Evolutionary conservation across 352 stramenopile species (phyloP), one percentile per base, ranked within the genome.

Genomic region (Phytophthora agathidicida): DNA sequence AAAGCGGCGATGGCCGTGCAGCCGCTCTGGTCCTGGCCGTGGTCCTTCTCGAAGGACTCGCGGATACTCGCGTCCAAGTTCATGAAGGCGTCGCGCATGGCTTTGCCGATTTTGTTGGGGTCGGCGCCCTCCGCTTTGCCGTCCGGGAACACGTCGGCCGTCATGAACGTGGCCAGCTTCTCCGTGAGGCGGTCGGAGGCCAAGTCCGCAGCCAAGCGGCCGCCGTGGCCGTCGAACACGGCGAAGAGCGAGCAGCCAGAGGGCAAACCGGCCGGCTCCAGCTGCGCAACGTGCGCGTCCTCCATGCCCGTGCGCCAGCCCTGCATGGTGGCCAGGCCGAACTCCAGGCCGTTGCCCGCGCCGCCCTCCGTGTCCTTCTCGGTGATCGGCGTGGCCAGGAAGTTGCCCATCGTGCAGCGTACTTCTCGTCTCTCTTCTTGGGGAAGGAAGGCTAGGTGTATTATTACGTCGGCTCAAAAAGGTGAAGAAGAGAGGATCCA

Each of bases 291-390:
- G 63, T 95, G 80, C 62, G 83, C 71, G 65, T 93, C 84, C 65
- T 94, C 86, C 82, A 95, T 93, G 51, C 68, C 86, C 30, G 75
- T 86, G 55, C 86, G 83, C 83, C 86, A 93, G 24, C 83, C 86
- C 47, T 95, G 86, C 82, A 95, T 95, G 44, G 73, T 69, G 23
- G 82, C 84, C 55, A 93, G 48, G 19, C 76, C 85, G 50, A 72
- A 94, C 46, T 57, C 41, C 14, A 96, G 68, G 19, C 58, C 74
- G 65, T 89, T 89, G 41, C 82, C 77, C 11, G 64, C 19, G 24
- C 66, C 73, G 14, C 60, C 62, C 24, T 82, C 53, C 9, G 83
- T 91, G 19, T 91, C 75, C 68, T 96, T 96, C 16, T 89, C 77
- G 28, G 79, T 93, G 41, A 91, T 82, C 39, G 84, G 84, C 19